These are phyloP conservation scores for Eucalyptus regnans DNA, from an alignment of 345 rosid species.

Conservation along the genomic window DNA sequence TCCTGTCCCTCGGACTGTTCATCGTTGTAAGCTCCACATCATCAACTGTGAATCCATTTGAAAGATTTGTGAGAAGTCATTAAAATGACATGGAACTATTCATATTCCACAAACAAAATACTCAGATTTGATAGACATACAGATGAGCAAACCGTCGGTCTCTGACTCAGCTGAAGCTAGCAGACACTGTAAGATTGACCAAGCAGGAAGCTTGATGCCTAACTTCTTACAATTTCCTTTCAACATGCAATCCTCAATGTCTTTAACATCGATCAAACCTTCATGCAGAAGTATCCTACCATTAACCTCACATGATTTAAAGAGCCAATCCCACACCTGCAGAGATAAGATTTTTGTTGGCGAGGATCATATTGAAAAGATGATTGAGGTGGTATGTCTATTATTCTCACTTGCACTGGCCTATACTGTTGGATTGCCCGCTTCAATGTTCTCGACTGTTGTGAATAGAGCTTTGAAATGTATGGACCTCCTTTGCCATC, in stretches of 20 bases:
- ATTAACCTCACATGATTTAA: slow-evolving; percentile 72
- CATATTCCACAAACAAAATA: not conserved
- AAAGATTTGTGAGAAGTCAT: not conserved
- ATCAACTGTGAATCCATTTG: slow-evolving; percentile 24
- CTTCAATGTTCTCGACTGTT: slow-evolving; percentile 46
- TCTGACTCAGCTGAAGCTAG: slow-evolving; percentile 53
- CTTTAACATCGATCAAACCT: slow-evolving; percentile 44
- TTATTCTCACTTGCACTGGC: slow-evolving; percentile 48
- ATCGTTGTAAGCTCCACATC: slow-evolving; percentile 47
- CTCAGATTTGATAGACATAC: slow-evolving; percentile 22
- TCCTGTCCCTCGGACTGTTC: slow-evolving; percentile 52
- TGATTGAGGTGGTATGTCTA: not conserved
- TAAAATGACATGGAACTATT: not conserved
- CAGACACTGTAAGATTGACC: slow-evolving; percentile 69
- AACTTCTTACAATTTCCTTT: slow-evolving; percentile 55
- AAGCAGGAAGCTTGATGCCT: slow-evolving; percentile 48
- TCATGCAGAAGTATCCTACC: slow-evolving; percentile 57
- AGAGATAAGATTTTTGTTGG: not conserved
- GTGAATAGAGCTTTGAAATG: slow-evolving; percentile 27
- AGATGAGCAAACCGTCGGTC: slow-evolving; percentile 53
- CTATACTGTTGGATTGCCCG: slow-evolving; percentile 43
- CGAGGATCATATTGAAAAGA: not conserved
- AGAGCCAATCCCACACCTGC: slow-evolving; percentile 92
- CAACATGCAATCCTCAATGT: slow-evolving; percentile 48
- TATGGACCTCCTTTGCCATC: slow-evolving; percentile 31